Percentiles rank a stretch among this genome's conserved stretches.
These are phyloP conservation scores for Pleodorina starrii DNA, from an alignment of 139 green algal genomes.

Conservation along the genomic window DNA sequence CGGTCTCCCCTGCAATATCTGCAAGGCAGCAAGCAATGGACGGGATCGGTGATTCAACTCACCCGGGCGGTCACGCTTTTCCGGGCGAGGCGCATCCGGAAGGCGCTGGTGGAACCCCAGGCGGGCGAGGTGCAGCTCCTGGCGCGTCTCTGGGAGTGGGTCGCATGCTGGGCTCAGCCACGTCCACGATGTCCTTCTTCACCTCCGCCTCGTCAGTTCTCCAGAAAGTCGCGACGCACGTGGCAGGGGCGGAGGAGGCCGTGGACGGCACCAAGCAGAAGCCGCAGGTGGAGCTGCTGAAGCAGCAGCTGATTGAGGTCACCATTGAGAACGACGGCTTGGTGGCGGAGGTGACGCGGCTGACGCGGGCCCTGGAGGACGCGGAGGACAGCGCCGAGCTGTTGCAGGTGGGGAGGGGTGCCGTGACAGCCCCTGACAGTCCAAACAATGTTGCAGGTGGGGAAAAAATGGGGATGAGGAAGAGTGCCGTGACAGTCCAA, in stretches of 20 bases:
- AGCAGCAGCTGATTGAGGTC: conserved; percentile 48
- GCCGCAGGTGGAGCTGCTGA: conserved; percentile 49
- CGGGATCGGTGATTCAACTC: no score
- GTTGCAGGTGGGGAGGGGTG: conserved; percentile 24
- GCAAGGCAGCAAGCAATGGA: no score
- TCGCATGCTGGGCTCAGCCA: conserved; percentile 12
- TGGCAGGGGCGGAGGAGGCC: conserved; percentile 45
- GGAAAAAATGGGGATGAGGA: no score
- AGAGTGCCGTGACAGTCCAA: no score
- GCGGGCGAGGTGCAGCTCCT: no score
- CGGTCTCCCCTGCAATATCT: no score
- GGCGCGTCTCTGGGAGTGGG: not conserved
- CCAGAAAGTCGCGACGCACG: conserved; percentile 53
- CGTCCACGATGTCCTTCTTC: conserved; percentile 26
- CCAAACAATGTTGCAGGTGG: no score
- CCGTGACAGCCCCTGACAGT: no score
- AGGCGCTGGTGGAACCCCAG: no score
- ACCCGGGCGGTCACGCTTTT: no score
- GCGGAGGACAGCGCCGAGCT: conserved; percentile 38
- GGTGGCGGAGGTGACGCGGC: not conserved
- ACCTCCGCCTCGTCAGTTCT: conserved; percentile 42
- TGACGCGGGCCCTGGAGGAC: conserved; percentile 41
- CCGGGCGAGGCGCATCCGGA: no score
- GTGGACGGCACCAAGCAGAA: conserved; percentile 36
- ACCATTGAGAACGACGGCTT: conserved; percentile 39